Base-by-base conservation (phyloP, 2,329 filamentous ascomycete genomes). In the Xylaria arbuscula region DNA sequence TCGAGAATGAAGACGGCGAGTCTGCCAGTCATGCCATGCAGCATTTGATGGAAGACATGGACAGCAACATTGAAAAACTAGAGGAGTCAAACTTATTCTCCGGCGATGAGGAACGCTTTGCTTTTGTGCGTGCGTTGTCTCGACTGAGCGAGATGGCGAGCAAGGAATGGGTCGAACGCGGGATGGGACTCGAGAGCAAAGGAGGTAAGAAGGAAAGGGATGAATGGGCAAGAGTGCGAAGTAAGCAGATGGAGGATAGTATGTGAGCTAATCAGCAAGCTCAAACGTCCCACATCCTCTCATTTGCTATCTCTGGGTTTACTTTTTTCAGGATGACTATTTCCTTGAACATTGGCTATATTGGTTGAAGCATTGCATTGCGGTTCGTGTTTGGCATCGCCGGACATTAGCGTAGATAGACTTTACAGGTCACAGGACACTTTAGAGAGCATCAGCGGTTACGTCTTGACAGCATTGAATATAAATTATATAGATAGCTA, bases 91-190 rank as follows among this genome's bases (percentile, higher is more conserved):
- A 88, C 72, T 88, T 98, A 47, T 99, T 99, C 80, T 92, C 91
- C 1, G 96, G 96, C 48, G 96, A 98, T 67, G 96, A 99, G 83
- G 96, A 99, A 81, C 88, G 93, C 0, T 99, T 99, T 83, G 96
- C 96, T 0, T 99, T 99, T 83, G 94, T 94, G 28, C 85, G 96
- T 62, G 96, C 96, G 1, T 80, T 98, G 73, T 94, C 91, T 62
- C 85, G 96, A 64, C 82, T 99, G 69, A 91, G 86, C 63, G 94
- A 98, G 81, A 99, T 99, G 96, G 93, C 94, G 22, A 96, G 93
- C 78, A 89, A 90, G 79, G 92, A 98, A 79, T 99, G 96, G 96
- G 92, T 98, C 2, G 95, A 98, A 81, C 82, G 94, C 15, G 94
- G 89, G 1, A 88, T 89, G 85, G 86, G 90, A 0, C 77, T 93